Conservation (phyloP, 441 rosid genomes). For the Lepidium campestre region DNA sequence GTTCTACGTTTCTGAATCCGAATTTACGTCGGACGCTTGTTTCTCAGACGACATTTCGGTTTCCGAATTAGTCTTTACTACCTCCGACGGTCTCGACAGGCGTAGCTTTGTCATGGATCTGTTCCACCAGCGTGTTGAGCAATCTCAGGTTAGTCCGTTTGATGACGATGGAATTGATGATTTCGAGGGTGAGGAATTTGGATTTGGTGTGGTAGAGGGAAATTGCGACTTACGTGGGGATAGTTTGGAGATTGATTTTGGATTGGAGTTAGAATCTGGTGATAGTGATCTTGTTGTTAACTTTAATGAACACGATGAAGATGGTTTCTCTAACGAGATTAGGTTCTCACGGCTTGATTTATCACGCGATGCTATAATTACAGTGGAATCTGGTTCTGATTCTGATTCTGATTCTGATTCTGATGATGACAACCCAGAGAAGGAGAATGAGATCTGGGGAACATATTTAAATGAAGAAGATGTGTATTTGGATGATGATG, state of each 20-base stretch:
- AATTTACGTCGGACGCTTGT: constrained; percentile 29
- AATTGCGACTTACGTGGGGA: constrained; percentile 31
- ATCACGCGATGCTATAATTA: constrained; percentile 28
- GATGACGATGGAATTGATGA: neutral
- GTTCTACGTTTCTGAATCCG: constrained; percentile 36
- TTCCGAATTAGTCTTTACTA: constrained; percentile 20
- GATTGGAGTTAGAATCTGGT: constrained; percentile 42
- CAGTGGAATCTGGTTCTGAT: constrained; percentile 28
- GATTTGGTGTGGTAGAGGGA: constrained; percentile 43
- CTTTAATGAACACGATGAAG: constrained; percentile 30
- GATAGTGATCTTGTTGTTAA: constrained; percentile 23
- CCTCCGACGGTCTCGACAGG: constrained; percentile 19
- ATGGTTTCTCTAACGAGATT: constrained; percentile 46
- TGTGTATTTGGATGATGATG: constrained; percentile 31
- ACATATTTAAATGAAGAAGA: constrained; percentile 44
- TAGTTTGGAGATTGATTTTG: constrained; percentile 42
- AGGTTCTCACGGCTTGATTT: constrained; percentile 1
- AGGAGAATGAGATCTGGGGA: constrained; percentile 25
- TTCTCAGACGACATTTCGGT: constrained; percentile 30
- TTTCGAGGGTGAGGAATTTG: constrained; percentile 27
- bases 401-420: constrained; percentile 37
- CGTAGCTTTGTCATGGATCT: constrained; percentile 85
- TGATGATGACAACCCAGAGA: constrained; percentile 32
- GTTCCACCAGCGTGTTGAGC: constrained; percentile 81
- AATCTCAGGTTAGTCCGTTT: constrained; percentile 38